Base-by-base conservation (phyloP, 805 yeast species). In the Candida manassasensis region DNA sequence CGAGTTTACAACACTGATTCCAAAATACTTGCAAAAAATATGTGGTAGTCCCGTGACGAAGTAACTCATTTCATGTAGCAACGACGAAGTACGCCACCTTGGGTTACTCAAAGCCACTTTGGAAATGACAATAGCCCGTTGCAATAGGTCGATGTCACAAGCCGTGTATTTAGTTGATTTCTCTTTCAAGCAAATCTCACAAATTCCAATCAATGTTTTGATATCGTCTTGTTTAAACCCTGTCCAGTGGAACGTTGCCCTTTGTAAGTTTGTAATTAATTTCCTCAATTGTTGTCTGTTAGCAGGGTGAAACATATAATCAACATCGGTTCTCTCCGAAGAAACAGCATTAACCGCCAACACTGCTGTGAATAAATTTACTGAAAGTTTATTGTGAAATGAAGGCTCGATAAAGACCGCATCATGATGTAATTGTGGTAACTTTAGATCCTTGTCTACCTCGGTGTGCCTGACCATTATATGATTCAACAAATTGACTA, bases 211-310 rank as follows among this genome's bases (percentile, higher is more conserved):
- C 53, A 81, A 61, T 15, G 70, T 61, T 32, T 74, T 73, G 19
- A 81, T 62, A 54, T 81, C 87, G 27, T 63, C 66, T 17, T 68
- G 65, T 9, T 80, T 66, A 49, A 81, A 81, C 0, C 87, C 88
- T 1, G 85, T 77, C 89, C 89, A 81, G 47, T 77, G 78, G 50
- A 81, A 80, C 0, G 88, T 78, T 1, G 83, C 77, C 39, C 81
- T 64, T 52, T 77, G 84, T 19, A 81, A 50, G 48, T 81, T 81
- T 3, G 74, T 69, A 9, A 81, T 70, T 43, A 81, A 62, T 32
- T 80, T 54, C 40, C 80, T 59, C 25, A 81, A 53, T 41, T 78
- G 79, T 13, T 52, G 53, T 27, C 75, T 60, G 45, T 79, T 80
- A 0, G 71, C 53, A 0, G 78, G 72, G 60, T 81, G 81, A 49